A percentile compares a stretch with the other conserved stretches of the same genome.
Evolutionary conservation across 1,284 basidiomycete species (phyloP).

Genomic region (Moniliella sp.): DNA sequence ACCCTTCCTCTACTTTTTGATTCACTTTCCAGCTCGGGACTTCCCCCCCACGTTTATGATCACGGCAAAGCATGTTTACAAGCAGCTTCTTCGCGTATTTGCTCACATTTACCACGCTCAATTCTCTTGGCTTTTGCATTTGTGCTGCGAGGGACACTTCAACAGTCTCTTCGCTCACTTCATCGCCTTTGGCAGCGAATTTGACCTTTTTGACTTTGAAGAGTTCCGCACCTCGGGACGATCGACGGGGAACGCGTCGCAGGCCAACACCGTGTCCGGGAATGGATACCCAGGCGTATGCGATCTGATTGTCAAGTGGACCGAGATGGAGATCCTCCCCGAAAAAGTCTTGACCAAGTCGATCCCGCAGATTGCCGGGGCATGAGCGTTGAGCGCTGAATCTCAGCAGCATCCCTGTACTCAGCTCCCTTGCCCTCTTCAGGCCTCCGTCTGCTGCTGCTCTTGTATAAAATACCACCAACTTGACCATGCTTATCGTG

Average conservation of each 20-base stretch:
- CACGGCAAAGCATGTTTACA: constrained; percentile 85
- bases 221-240: constrained; percentile 47
- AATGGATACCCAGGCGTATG: constrained; percentile 44
- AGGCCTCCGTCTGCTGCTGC: too few relatives aligned
- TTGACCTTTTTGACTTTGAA: constrained; percentile 50
- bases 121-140: constrained; percentile 68
- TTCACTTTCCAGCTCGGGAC: constrained; percentile 47
- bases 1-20: too few relatives aligned
- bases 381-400: too few relatives aligned
- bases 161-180: constrained; percentile 96
- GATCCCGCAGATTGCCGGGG: too few relatives aligned
- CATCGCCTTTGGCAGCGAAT: constrained; percentile 60
- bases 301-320: constrained; percentile 70
- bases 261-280: too few relatives aligned
- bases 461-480: too few relatives aligned
- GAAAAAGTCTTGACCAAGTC: constrained; percentile 14
- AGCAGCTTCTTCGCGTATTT: constrained; percentile 84
- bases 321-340: constrained; percentile 54
- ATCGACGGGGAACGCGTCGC: constrained; percentile 34
- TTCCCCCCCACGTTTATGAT: constrained; percentile 73
- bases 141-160: constrained; percentile 84
- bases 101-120: constrained; percentile 94
- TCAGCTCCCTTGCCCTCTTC: too few relatives aligned
- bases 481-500: too few relatives aligned
- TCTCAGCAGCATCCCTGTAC: too few relatives aligned